phyloP scores from a whole-genome alignment of 2,329 filamentous ascomycete genomes.

The Cladophialophora carrionii region DNA sequence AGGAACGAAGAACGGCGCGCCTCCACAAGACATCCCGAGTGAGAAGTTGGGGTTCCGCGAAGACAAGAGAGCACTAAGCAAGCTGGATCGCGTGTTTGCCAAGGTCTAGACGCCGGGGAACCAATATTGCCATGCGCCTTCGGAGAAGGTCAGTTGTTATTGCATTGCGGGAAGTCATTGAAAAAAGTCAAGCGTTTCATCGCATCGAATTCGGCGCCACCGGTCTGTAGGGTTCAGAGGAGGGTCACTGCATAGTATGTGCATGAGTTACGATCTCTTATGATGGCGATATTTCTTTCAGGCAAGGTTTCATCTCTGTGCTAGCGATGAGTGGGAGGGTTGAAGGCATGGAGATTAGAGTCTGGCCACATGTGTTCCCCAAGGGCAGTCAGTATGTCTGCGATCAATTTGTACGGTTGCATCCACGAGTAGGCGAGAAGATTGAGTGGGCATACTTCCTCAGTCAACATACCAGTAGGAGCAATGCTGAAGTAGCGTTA shows the following conservation, averaged over 20 bases:
- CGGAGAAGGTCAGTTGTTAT: neutral
- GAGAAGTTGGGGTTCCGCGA: conserved; percentile 64
- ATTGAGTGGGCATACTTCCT: neutral
- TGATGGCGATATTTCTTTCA: conserved; percentile 11
- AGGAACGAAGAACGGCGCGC: conserved; percentile 43
- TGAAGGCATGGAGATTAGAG: neutral
- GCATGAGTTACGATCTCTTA: conserved; percentile 17
- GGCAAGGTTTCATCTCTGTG: neutral
- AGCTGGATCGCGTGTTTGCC: conserved; percentile 62
- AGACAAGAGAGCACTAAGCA: conserved; percentile 66
- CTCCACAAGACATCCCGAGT: conserved; percentile 59
- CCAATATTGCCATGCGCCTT: neutral
- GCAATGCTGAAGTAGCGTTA: neutral
- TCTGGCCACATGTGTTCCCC: neutral
- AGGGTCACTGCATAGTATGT: neutral
- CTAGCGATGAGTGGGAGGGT: neutral
- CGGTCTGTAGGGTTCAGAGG: neutral
- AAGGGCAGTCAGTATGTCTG: neutral
- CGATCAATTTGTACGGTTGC: neutral
- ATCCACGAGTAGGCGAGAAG: neutral
- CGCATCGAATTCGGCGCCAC: neutral
- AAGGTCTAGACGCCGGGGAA: conserved; percentile 23
- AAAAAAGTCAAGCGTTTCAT: conserved; percentile 8
- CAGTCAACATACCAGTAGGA: neutral
- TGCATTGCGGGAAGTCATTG: conserved; percentile 11